phyloP scores from a whole-genome alignment of 371 early-diverging fungal genomes.

The Mucor indicus region DNA sequence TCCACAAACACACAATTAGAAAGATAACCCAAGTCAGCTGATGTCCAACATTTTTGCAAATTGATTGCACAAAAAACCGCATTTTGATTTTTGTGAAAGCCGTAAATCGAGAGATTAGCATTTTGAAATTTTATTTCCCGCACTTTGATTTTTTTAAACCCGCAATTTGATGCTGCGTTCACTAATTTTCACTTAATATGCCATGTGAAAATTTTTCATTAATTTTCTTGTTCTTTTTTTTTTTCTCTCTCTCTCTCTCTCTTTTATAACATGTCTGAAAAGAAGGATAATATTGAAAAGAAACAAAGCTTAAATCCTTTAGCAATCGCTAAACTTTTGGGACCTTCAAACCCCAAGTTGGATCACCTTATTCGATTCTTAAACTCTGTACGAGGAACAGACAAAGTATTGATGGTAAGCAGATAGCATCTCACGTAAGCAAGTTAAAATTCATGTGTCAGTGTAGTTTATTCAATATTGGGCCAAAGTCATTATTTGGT shows the following conservation, averaged over 20 bases:
- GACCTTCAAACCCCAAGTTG: conserved; percentile 55
- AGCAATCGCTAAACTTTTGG: conserved; percentile 43
- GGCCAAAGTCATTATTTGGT: conserved; percentile 86
- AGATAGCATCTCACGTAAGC: not conserved
- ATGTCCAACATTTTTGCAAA: too few relatives aligned
- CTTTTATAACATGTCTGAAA: conserved; percentile 12
- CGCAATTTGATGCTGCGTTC: too few relatives aligned
- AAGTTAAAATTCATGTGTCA: not conserved
- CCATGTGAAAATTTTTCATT: too few relatives aligned
- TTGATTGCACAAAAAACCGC: too few relatives aligned
- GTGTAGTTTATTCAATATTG: conserved; percentile 84
- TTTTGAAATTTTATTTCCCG: too few relatives aligned
- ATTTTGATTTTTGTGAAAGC: too few relatives aligned
- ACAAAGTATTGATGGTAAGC: conserved; percentile 95
- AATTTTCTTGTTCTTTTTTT: not conserved
- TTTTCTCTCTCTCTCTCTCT: not conserved
- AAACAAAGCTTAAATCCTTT: conserved; percentile 28
- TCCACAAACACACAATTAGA: too few relatives aligned
- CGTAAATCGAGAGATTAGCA: too few relatives aligned
- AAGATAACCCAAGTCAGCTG: too few relatives aligned
- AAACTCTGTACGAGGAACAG: conserved; percentile 80
- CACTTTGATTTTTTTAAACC: too few relatives aligned
- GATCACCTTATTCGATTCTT: conserved; percentile 76
- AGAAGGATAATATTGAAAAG: conserved; percentile 1
- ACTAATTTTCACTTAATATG: too few relatives aligned